Percentiles rank a stretch among this genome's conserved stretches.
Conservation (phyloP, 257 asterid species). For the Solanum gandarillasii region DNA sequence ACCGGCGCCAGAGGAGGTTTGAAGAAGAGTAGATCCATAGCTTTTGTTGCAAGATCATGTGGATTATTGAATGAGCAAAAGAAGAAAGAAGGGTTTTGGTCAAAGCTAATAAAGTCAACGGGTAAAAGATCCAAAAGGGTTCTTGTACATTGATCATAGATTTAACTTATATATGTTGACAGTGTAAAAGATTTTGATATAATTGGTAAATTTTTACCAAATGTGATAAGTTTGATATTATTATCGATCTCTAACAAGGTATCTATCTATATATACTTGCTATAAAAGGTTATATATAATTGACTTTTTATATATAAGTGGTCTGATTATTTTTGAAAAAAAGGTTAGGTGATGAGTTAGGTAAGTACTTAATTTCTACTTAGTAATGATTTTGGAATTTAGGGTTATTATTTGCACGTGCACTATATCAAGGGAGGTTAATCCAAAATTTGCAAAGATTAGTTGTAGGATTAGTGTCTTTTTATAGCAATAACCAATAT, state of each 20-base stretch:
- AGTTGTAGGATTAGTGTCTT: background rate
- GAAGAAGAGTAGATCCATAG: conserved; percentile 52
- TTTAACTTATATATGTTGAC: background rate
- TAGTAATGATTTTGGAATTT: background rate
- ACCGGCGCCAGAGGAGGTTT: background rate
- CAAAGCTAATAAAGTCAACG: conserved; percentile 21
- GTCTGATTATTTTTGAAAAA: fast-evolving
- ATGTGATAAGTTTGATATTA: background rate
- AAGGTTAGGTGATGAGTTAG: background rate
- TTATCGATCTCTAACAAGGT: background rate
- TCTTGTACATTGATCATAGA: background rate
- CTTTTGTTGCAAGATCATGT: conserved; percentile 21
- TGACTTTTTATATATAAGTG: background rate
- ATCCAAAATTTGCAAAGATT: background rate
- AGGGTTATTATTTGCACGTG: background rate
- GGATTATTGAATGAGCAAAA: background rate
- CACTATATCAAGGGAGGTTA: background rate
- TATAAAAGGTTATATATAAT: background rate
- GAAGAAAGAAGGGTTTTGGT: conserved; percentile 63
- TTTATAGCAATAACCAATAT: background rate
- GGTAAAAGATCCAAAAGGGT: conserved; percentile 9
- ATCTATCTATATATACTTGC: background rate
- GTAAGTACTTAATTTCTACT: background rate
- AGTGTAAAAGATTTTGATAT: background rate
- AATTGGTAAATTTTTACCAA: background rate